phyloP scores from a whole-genome alignment of 2,329 filamentous ascomycete species.

The Lachnellula hyalina region DNA sequence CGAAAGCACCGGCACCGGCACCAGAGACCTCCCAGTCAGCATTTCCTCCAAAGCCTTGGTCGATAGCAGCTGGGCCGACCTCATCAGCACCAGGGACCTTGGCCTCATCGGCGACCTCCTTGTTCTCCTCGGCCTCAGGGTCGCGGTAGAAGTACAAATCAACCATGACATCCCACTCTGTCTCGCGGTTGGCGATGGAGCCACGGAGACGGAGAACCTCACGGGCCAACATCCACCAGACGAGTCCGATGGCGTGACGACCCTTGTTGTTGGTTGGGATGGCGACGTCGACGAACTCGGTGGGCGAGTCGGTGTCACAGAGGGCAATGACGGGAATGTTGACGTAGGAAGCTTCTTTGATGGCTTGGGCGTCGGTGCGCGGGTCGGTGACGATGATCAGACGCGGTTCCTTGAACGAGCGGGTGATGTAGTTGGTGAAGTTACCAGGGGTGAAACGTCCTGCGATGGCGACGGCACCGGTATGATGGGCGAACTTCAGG shows the following conservation, averaged over 20 bases:
- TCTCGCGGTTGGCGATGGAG: constrained; percentile 92
- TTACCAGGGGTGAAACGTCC: constrained; percentile 99
- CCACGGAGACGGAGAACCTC: constrained; percentile 98
- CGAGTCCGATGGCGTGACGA: constrained; percentile 94
- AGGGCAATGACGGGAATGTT: constrained; percentile 99
- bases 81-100: constrained; percentile 66
- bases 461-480: constrained; percentile 94
- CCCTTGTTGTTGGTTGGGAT: constrained; percentile 99
- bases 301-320: constrained; percentile 98
- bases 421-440: constrained; percentile 99
- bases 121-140: constrained; percentile 98
- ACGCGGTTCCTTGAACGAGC: constrained; percentile 99
- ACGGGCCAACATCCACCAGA: constrained; percentile 99
- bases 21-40: constrained; percentile 73
- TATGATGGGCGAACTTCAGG: constrained; percentile 99
- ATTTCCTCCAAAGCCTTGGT: constrained; percentile 63
- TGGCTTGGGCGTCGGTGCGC: constrained; percentile 98
- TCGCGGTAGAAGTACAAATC: constrained; percentile 99
- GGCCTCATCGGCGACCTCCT: constrained; percentile 82
- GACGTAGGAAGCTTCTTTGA: constrained; percentile 99
- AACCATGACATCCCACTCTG: constrained; percentile 98
- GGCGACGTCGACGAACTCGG: constrained; percentile 98
- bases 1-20: constrained; percentile 54
- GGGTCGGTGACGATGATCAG: constrained; percentile 99
- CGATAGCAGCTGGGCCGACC: constrained; percentile 71